Evolutionary conservation across 2,329 filamentous ascomycete genomes (phyloP).

Genomic region (Pseudogymnoascus sp.): DNA sequence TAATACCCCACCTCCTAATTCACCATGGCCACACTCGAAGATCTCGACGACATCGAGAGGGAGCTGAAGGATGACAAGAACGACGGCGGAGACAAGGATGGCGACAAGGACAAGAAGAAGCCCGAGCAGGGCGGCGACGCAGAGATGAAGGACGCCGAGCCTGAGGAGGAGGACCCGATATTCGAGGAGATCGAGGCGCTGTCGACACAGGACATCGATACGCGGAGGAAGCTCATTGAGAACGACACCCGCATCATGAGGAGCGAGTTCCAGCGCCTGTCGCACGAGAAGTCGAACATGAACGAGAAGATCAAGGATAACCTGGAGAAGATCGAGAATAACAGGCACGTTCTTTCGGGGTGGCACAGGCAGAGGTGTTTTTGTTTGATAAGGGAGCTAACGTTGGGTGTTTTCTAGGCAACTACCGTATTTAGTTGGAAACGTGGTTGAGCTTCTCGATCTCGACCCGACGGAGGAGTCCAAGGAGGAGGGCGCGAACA

Average conservation of each 20-base stretch:
- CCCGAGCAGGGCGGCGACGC: slow-evolving; percentile 59
- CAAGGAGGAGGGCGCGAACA: slow-evolving; percentile 95
- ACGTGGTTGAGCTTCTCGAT: slow-evolving; percentile 94
- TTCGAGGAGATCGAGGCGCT: slow-evolving; percentile 90
- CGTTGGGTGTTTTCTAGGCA: slow-evolving; percentile 51
- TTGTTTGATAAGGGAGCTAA: slow-evolving; percentile 11
- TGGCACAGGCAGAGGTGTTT: neutral
- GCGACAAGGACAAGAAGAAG: slow-evolving; percentile 50
- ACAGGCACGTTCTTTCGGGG: slow-evolving; percentile 55
- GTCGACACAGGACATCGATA: slow-evolving; percentile 90
- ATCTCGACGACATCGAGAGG: slow-evolving; percentile 68
- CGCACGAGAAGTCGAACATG: slow-evolving; percentile 94
- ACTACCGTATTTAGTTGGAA: slow-evolving; percentile 95
- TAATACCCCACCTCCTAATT: slow-evolving; percentile 11
- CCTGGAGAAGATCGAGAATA: slow-evolving; percentile 97
- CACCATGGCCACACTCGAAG: slow-evolving; percentile 67
- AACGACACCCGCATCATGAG: slow-evolving; percentile 99
- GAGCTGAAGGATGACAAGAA: slow-evolving; percentile 57
- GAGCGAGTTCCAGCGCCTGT: slow-evolving; percentile 88
- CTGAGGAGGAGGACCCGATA: slow-evolving; percentile 70
- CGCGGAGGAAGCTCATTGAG: slow-evolving; percentile 82
- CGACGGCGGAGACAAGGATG: slow-evolving; percentile 46
- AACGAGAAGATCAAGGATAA: slow-evolving; percentile 99
- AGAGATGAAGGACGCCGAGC: slow-evolving; percentile 61
- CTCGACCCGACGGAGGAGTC: slow-evolving; percentile 94